A percentile compares a stretch with the other conserved stretches of the same genome.
Conservation (phyloP, 257 asterid species). For the Striga asiatica region DNA sequence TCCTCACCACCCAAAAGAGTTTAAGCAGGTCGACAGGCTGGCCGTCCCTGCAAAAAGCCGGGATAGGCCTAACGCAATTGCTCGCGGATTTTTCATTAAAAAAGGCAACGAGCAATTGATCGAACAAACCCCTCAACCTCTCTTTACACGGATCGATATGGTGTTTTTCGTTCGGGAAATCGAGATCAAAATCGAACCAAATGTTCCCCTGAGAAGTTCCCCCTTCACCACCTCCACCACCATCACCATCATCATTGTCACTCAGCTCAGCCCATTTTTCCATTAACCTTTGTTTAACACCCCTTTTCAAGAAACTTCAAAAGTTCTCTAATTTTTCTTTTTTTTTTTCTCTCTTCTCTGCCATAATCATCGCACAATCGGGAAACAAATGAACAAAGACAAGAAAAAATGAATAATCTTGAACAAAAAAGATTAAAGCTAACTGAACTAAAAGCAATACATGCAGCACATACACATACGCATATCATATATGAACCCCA, state of each 20-base stretch:
- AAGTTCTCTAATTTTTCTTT: not conserved
- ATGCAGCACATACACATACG: constrained; percentile 14
- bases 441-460: not conserved
- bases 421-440: not conserved
- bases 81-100: constrained; percentile 26
- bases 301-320: not conserved
- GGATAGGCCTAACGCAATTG: constrained; percentile 36
- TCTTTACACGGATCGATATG: constrained; percentile 40
- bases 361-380: not conserved
- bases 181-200: constrained; percentile 22
- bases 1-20: constrained; percentile 56
- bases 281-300: constrained; percentile 27
- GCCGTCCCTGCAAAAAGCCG: constrained; percentile 40
- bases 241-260: too few species aligned
- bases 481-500: not conserved
- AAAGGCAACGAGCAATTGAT: constrained; percentile 35
- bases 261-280: constrained; percentile 32
- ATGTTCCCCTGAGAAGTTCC: constrained; percentile 17
- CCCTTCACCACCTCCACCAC: constrained; percentile 16
- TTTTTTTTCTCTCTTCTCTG: not conserved
- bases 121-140: constrained; percentile 46
- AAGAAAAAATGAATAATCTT: not conserved
- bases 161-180: constrained; percentile 23
- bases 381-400: too few species aligned
- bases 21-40: constrained; percentile 47